Evolutionary conservation across 345 rosid genomes (phyloP).

Genomic region (Rhodomyrtus tomentosa): DNA sequence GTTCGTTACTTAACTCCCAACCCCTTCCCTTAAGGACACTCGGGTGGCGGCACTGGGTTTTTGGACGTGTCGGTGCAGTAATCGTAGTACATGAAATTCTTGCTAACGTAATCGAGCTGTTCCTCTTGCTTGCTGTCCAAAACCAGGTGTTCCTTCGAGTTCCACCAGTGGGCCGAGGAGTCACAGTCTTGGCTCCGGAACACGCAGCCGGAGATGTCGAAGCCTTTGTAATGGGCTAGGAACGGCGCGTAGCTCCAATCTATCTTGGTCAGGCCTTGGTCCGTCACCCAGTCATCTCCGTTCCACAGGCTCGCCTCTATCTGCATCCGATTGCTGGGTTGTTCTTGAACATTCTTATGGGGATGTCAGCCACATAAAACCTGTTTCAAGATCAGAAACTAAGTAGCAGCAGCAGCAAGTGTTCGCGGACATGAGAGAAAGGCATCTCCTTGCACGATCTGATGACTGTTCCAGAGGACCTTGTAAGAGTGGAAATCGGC

Average conservation of each 20-base stretch:
- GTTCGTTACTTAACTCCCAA: no score
- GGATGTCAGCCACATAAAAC: conserved; percentile 47
- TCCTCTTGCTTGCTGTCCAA: conserved; percentile 4
- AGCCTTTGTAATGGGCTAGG: conserved; percentile 31
- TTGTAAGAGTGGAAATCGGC: conserved; percentile 42
- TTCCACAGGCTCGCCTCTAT: conserved; percentile 55
- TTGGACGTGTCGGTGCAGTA: conserved; percentile 27
- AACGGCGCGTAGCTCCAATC: conserved; percentile 58
- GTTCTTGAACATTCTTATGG: conserved; percentile 70
- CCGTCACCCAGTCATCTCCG: conserved; percentile 55
- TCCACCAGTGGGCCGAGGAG: conserved; percentile 54
- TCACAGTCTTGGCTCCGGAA: conserved; percentile 7
- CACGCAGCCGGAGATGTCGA: conserved; percentile 31
- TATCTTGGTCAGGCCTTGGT: conserved; percentile 40
- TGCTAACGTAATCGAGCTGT: conserved; percentile 10
- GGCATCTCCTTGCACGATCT: conserved; percentile 42
- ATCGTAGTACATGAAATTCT: conserved; percentile 21
- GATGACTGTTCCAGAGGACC: conserved; percentile 64
- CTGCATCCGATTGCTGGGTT: conserved; percentile 27
- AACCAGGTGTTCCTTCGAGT: conserved; percentile 15
- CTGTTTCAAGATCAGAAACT: conserved; percentile 6
- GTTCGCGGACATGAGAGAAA: no score
- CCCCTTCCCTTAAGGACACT: conserved; percentile 6
- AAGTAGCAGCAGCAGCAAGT: neutral
- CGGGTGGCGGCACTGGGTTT: conserved; percentile 11